phyloP scores from a whole-genome alignment of 75 land plant genomes.

The Sequoia sempervirens region DNA sequence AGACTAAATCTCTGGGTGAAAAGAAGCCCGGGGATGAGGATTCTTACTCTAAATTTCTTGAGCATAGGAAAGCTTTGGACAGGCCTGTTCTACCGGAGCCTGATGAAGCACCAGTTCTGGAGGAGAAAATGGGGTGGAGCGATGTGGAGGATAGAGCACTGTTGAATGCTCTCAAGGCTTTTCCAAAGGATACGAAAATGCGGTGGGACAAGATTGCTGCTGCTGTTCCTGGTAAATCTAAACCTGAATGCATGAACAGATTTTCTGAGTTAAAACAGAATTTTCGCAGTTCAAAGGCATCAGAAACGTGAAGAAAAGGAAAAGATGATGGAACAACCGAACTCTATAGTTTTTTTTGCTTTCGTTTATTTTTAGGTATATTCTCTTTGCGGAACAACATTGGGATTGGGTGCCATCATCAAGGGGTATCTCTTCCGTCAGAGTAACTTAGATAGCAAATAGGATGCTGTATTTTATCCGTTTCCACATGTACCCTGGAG shows the following conservation, averaged over 20 bases:
- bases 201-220: conserved; percentile 94
- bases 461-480: not conserved
- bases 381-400: not conserved
- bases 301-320: conserved; percentile 7
- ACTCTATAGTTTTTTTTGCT: not conserved
- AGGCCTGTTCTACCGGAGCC: conserved; percentile 12
- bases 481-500: not conserved
- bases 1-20: conserved; percentile 54
- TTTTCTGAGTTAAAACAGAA: conserved; percentile 64
- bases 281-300: conserved; percentile 63
- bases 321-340: not conserved
- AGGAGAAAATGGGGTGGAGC: conserved; percentile 45
- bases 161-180: conserved; percentile 77
- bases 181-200: conserved; percentile 80
- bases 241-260: conserved; percentile 74
- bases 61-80: conserved; percentile 58
- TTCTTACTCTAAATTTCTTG: conserved; percentile 67
- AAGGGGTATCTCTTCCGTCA: not conserved
- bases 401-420: not conserved
- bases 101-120: not conserved
- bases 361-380: not conserved
- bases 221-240: conserved; percentile 77
- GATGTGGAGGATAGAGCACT: conserved; percentile 71
- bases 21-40: conserved; percentile 51
- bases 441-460: not conserved